Evolutionary conservation across 495 filamentous ascomycete species (phyloP), one percentile per base, ranked within the genome.

Genomic region (Glutinoglossum americanum): DNA sequence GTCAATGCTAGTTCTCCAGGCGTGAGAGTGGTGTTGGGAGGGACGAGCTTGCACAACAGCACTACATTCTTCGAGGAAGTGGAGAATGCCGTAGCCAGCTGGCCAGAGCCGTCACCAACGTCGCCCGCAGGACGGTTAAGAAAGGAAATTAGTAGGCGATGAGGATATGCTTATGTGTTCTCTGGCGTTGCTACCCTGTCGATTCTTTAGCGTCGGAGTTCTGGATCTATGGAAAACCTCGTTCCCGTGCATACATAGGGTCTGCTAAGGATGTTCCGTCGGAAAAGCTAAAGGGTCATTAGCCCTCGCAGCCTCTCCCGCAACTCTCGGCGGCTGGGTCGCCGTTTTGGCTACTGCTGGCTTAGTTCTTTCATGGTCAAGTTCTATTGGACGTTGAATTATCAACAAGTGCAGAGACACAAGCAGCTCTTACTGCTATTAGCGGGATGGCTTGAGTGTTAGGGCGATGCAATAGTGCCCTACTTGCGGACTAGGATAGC

Each of bases 1-100:
- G 79, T 97, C 60, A 98, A 97, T 72, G 88, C 88, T 26, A 85
- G 82, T 55, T 84, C 83, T 7, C 93, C 90, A 0, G 92, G 93
- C 1, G 75, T 96, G 0, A 74, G 92, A 57, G 82, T 97, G 4
- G 87, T 97, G 28, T 69, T 98, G 19, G 88, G 87, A 0, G 87
- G 86, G 0, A 95, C 93, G 0, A 79, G 72, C 13, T 72, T 97
- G 41, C 82, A 90, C 63, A 97, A 94, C 65, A 90, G 86, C 61
- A 78, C 73, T 4, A 85, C 80, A 1, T 97, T 97, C 67, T 64
- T 95, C 59, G 87, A 93, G 44, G 66, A 70, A 39, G 68, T 73
- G 10, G 68, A 70, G 57, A 68, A 70, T 61, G 66, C 65, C 44
- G 71, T 73, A 1, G 67, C 62, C 27, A 60, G 21, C 17, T 59